phyloP scores from a whole-genome alignment of 352 stramenopile genomes.

The Phytopythium chamaehyphon region DNA sequence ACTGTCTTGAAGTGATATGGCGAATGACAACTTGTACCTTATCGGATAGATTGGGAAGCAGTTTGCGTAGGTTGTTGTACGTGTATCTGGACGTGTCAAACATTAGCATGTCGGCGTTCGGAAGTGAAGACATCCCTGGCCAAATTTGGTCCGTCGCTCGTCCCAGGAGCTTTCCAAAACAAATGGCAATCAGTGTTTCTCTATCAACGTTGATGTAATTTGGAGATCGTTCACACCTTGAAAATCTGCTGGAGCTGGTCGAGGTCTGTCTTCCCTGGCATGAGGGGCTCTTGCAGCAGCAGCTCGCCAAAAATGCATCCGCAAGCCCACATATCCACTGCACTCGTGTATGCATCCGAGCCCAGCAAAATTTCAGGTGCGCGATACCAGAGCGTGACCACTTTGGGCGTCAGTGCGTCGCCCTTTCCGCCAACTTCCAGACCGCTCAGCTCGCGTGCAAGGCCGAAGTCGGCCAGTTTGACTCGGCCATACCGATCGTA shows the following conservation, averaged over 20 bases:
- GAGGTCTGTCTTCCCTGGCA: slow-evolving; percentile 57
- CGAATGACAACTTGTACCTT: slow-evolving; percentile 11
- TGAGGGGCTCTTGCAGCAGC: slow-evolving; percentile 47
- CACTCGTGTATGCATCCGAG: slow-evolving; percentile 74
- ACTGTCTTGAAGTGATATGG: not conserved
- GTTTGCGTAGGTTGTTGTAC: slow-evolving; percentile 32
- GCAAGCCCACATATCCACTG: slow-evolving; percentile 90
- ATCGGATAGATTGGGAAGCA: slow-evolving; percentile 34
- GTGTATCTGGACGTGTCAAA: slow-evolving; percentile 28
- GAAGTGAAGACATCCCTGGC: slow-evolving; percentile 43
- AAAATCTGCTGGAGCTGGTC: slow-evolving; percentile 77
- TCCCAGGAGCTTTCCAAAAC: slow-evolving; percentile 43
- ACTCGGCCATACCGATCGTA: slow-evolving; percentile 77
- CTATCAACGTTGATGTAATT: too few relatives aligned
- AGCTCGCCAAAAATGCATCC: slow-evolving; percentile 66
- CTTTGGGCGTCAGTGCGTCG: slow-evolving; percentile 57
- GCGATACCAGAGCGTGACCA: slow-evolving; percentile 95
- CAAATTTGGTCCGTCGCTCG: slow-evolving; percentile 56
- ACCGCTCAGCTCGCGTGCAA: slow-evolving; percentile 51
- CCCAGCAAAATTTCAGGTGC: slow-evolving; percentile 92
- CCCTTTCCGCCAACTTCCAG: slow-evolving; percentile 35
- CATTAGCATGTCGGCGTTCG: slow-evolving; percentile 32
- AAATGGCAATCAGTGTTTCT: too few relatives aligned
- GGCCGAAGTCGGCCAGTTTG: slow-evolving; percentile 68
- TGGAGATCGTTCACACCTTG: too few relatives aligned